Base-by-base conservation (phyloP, 805 yeast genomes). In the Saccharomyces jurei region DNA sequence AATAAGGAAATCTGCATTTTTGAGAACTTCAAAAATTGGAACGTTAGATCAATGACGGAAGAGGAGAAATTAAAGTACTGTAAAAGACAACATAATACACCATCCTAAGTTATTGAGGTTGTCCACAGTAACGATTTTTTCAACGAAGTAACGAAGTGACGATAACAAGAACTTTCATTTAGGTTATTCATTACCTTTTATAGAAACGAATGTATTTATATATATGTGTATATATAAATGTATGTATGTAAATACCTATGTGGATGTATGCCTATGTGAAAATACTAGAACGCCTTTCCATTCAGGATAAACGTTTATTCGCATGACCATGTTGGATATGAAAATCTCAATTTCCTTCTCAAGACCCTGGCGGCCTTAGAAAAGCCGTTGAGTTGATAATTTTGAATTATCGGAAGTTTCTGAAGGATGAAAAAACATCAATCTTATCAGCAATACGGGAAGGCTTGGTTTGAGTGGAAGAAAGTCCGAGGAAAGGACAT, bases 1-100 rank as follows among this genome's bases (percentile, higher is more conserved):
- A 60, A 63, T 47, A 59, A 63, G 32, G 69, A 67, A 50, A 67
- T 69, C 6, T 67, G 71, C 52, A 67, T 69, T 14, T 69, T 67
- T 48, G 59, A 61, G 36, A 63, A 68, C 50, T 68, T 66, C 47
- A 58, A 62, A n/a, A 64, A 54, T 41, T 69, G 72, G 72, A 49
- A 64, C 13, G 63, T 67, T 3, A 58, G 65, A 41, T 61, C 59
- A 25, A 66, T 69, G 61, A 56, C 67, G 4, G 70, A 68, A 11
- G 70, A 63, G 5, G 71, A 68, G 46, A 69, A 64, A 53, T 55
- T 50, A 21, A 65, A 64, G 48, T 68, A 65, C 50, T 67, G 72
- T 52, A 68, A 66, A 52, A 60, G 71, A 50, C 65, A 63, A 46
- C 64, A 62, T 51, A 50, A 17, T 17, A 36, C 44, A n/a, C 44